Evolutionary conservation across 2,329 filamentous ascomycete genomes (phyloP).

Genomic region (Neobulgaria alba): DNA sequence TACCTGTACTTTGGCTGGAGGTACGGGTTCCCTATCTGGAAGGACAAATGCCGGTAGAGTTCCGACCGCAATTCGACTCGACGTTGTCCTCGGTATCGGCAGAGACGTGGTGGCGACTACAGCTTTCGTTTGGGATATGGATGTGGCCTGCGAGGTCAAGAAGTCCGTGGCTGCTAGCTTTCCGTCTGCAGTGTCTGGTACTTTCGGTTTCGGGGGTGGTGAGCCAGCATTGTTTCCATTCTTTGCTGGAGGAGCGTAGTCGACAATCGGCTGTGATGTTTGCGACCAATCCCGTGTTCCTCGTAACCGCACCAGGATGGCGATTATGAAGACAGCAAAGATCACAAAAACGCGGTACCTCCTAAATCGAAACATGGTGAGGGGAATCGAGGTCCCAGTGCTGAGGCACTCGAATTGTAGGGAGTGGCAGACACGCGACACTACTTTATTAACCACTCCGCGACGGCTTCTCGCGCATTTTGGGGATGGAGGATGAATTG

Average conservation of each 20-base stretch:
- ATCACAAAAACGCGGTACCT: conserved; percentile 49
- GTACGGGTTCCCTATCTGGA: conserved; percentile 19
- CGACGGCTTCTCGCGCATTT: too few species aligned
- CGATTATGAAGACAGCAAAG: conserved; percentile 14
- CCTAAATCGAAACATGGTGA: conserved; percentile 46
- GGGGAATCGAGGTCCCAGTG: background rate
- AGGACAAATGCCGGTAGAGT: conserved; percentile 18
- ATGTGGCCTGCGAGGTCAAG: too few species aligned
- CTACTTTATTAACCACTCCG: too few species aligned
- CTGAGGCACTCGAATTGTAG: background rate
- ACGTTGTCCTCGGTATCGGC: background rate
- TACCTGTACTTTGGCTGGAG: conserved; percentile 9
- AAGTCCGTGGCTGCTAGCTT: too few species aligned
- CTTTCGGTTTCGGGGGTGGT: background rate
- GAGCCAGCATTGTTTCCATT: background rate
- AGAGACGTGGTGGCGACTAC: background rate
- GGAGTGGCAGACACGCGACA: conserved; percentile 10
- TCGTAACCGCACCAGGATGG: conserved; percentile 16
- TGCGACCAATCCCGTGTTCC: conserved; percentile 12
- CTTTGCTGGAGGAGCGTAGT: conserved; percentile 6
- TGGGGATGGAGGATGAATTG: too few species aligned
- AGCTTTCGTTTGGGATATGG: too few species aligned
- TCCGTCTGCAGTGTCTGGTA: conserved; percentile 1
- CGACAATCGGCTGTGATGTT: conserved; percentile 5
- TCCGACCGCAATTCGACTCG: background rate